Evolutionary conservation across 176 grass and related monocot genomes (phyloP), one percentile per base, ranked within the genome.

Genomic region (Elymus sibiricus): DNA sequence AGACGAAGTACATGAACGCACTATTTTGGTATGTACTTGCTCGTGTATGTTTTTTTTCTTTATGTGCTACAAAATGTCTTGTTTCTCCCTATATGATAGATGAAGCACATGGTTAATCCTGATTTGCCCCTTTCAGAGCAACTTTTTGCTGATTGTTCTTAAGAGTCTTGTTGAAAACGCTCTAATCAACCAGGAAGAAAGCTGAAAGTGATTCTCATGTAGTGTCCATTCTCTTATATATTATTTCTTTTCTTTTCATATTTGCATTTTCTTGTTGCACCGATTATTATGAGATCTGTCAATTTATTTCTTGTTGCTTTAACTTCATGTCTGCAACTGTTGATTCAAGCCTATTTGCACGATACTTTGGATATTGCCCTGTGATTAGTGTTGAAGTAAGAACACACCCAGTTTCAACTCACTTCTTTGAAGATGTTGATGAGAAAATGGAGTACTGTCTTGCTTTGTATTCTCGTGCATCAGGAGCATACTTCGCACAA

Each of bases 181-280:
- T 86, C 91, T 79, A 81, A 59, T 90, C 79, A 80, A 78, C 56
- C 44, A 14, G 68, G 82, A 79, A 88, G 70, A 64, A 95, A 93
- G 76, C 79, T 98, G 79, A 98, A 98, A 95, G 93, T 98, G 46
- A 90, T 98, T 92, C 93, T 98, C 87, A 98, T 98, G 95, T 95
- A 94, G 76, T 75, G 64, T 58, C 27, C 9, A 27, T 63, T 39
- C 29, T 9, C 16, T 61, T 34, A 10, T 34, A 14, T 77, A 40
- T 47, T 90, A n/a, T 38, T 82, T 5, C 44, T 37, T 77, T 59
- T 74, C 3, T 64, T 72, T 78, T 28, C 58, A 62, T 38, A 72
- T 51, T 86, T 79, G 37, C 38, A 70, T 27, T 81, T 59, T n/a
- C 65, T 42, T 46, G 83, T 86, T 38, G 34, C 79, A 78, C 74